These are phyloP conservation scores for Stemphylium lycopersici DNA, from an alignment of 2,329 filamentous ascomycete species.

Conservation along the genomic window DNA sequence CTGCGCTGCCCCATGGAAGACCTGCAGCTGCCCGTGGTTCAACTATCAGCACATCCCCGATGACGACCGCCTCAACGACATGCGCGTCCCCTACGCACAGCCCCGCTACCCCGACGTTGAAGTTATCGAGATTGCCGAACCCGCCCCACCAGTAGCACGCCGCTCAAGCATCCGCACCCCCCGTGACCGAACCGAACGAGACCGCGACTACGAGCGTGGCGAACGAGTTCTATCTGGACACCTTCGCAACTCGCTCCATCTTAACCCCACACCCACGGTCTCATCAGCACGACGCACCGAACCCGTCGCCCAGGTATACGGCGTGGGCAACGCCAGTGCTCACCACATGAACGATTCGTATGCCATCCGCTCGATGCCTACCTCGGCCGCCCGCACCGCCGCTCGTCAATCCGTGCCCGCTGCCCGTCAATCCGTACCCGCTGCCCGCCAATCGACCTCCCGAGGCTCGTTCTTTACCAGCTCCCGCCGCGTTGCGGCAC, in stretches of 20 bases:
- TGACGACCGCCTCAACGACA: constrained; percentile 57
- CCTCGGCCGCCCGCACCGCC: constrained; percentile 36
- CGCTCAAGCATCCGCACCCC: constrained; percentile 35
- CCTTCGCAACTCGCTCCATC: constrained; percentile 55
- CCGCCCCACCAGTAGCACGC: constrained; percentile 31
- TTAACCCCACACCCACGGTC: constrained; percentile 29
- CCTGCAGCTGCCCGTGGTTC: constrained; percentile 82
- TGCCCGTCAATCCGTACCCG: constrained; percentile 20
- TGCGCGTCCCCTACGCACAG: constrained; percentile 40
- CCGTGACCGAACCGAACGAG: constrained; percentile 33
- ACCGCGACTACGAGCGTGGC: constrained; percentile 53
- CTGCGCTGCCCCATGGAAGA: constrained; percentile 82
- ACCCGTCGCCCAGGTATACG: constrained; percentile 56
- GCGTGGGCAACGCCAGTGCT: constrained; percentile 58
- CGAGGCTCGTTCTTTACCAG: constrained; percentile 35
- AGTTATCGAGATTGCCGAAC: constrained; percentile 38
- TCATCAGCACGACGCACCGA: constrained; percentile 41
- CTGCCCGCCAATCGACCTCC: constrained; percentile 24
- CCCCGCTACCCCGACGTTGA: constrained; percentile 35
- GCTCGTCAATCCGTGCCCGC: constrained; percentile 22
- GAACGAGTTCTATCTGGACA: constrained; percentile 60
- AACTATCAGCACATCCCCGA: constrained; percentile 62
- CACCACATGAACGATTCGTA: constrained; percentile 66
- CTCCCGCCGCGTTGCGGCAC: constrained; percentile 29
- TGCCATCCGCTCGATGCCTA: constrained; percentile 39